phyloP scores from a whole-genome alignment of 495 filamentous ascomycete genomes.

The Talaromyces stipitatus region DNA sequence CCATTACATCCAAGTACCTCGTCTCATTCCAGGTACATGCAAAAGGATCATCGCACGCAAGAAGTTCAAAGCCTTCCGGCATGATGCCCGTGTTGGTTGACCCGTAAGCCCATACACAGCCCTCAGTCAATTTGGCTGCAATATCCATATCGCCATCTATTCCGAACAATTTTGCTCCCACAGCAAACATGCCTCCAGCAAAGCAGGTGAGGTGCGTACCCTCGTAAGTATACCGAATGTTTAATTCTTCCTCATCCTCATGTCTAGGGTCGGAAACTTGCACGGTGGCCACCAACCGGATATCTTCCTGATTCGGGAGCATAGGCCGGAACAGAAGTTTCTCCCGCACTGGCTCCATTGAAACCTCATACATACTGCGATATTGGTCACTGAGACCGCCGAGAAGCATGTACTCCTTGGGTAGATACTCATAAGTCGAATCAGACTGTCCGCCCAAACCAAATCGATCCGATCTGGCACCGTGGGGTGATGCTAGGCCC shows the following conservation, averaged over 20 bases:
- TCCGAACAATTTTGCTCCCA: slow-evolving; percentile 81
- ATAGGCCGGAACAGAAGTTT: slow-evolving; percentile 81
- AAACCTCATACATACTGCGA: slow-evolving; percentile 67
- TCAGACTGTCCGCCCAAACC: slow-evolving; percentile 80
- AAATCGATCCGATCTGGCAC: slow-evolving; percentile 37
- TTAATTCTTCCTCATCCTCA: slow-evolving; percentile 15
- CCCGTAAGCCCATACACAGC: slow-evolving; percentile 92
- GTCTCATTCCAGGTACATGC: slow-evolving; percentile 75
- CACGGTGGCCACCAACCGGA: slow-evolving; percentile 64
- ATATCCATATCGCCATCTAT: slow-evolving; percentile 74
- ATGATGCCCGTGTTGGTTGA: slow-evolving; percentile 77
- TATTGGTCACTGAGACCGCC: slow-evolving; percentile 81
- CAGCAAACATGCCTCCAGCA: slow-evolving; percentile 85
- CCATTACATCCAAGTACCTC: slow-evolving; percentile 48
- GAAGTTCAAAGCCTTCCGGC: slow-evolving; percentile 65
- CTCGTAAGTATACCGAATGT: slow-evolving; percentile 45
- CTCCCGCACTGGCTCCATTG: slow-evolving; percentile 61
- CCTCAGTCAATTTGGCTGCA: slow-evolving; percentile 76
- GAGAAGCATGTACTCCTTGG: slow-evolving; percentile 69
- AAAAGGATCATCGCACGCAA: slow-evolving; percentile 58
- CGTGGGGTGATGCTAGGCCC: slow-evolving; percentile 32
- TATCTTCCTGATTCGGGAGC: slow-evolving; percentile 62
- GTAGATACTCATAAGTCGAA: slow-evolving; percentile 91
- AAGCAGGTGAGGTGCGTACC: slow-evolving; percentile 82
- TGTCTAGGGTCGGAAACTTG: slow-evolving; percentile 27